Base-by-base conservation (phyloP, 352 stramenopile genomes). In the Phytophthora syringae region DNA sequence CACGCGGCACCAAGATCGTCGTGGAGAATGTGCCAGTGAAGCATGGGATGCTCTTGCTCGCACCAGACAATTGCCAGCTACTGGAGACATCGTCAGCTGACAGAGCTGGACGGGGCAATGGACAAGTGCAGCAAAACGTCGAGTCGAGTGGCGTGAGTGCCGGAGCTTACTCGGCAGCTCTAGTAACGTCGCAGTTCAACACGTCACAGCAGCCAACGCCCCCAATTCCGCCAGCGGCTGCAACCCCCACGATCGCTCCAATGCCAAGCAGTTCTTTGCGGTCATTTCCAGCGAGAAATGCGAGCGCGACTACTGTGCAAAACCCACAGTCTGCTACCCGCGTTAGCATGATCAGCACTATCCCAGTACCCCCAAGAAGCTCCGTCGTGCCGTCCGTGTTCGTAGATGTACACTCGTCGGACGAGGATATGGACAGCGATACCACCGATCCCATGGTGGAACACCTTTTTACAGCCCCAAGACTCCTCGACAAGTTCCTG, bases 401-500 rank as follows among this genome's bases (percentile, higher is more conserved):
- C 55, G 74, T 92, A 15, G 84, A 92, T 48, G 58, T 81, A 7
- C 67, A 79, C 11, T 86, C 77, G 1, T 89, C 81, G 1, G 80
- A 86, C 21, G 83, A 90, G 27, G 77, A 85, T 18, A 73, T 76
- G 40, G 69, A 70, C 20, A 92, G 84, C 61, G 84, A 92, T 42
- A 79, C 64, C 3, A 92, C 84, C n/a, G 84, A 92, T 40, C 84
- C 84, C 34, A 85, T 76, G 67, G 79, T 92, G 5, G 70, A 89
- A 60, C 82, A 92, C 48, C 56, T 92, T 92, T 92, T 25, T 92
- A 92, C 71, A 90, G 80, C n/a, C 78, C 84, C 13, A 90, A 90
- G 30, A 91, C 84, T 13, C 83, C 76, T 47, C 52, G 77, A 28
- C 13, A 57, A 3, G 43, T 47, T 48, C 34, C 6, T 43, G 32